Conservation (phyloP, 805 yeast species). For the Deakozyma indianensis region DNA sequence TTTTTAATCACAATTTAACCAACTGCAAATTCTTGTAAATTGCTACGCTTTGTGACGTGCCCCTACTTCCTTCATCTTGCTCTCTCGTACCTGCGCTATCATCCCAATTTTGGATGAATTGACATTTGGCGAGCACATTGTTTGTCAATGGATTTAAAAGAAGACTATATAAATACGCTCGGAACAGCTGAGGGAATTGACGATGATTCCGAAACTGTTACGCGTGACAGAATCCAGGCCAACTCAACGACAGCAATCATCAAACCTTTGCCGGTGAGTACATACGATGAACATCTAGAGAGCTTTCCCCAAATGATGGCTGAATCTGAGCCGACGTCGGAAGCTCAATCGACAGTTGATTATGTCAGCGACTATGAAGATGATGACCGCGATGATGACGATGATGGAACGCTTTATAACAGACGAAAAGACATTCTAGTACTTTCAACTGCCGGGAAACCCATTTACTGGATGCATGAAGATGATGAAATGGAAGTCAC, state of each 20-base stretch:
- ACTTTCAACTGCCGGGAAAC: conserved; percentile 76
- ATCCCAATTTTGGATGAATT: no score
- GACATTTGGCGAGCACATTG: no score
- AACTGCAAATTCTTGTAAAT: no score
- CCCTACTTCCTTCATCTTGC: no score
- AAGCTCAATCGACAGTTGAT: conserved; percentile 3
- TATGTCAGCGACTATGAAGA: conserved; percentile 2
- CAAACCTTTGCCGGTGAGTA: not conserved
- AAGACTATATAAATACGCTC: not conserved
- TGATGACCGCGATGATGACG: conserved; percentile 4
- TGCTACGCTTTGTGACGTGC: no score
- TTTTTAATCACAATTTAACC: no score
- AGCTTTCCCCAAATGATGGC: conserved; percentile 1
- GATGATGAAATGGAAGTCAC: conserved; percentile 45
- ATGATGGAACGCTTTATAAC: not conserved
- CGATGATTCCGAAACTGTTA: conserved; percentile 1
- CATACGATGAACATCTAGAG: not conserved
- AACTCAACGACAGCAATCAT: not conserved
- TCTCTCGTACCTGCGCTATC: no score
- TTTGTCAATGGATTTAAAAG: not conserved
- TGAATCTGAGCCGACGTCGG: conserved; percentile 6
- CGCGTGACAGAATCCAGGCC: not conserved
- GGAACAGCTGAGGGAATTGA: not conserved
- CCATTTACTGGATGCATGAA: conserved; percentile 68
- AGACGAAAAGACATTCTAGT: conserved; percentile 15